A percentile compares a stretch with the other conserved stretches of the same genome.
phyloP scores from a whole-genome alignment of 495 filamentous ascomycete genomes.

The Tuber magnatum region DNA sequence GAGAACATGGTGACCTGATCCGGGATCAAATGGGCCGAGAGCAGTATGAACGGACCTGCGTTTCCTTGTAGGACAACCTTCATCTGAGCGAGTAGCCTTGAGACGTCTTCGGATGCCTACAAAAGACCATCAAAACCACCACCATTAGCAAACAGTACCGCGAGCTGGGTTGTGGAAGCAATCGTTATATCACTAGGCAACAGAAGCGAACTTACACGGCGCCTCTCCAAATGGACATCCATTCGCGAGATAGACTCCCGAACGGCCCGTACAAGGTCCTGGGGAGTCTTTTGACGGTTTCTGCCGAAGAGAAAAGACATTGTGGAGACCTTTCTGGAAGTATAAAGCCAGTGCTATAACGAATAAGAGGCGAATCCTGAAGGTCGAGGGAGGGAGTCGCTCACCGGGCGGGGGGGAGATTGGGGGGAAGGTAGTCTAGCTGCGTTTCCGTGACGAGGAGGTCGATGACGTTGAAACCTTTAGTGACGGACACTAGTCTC shows the following conservation, averaged over 20 bases:
- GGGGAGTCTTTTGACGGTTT: constrained; percentile 52
- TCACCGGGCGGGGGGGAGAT: background rate
- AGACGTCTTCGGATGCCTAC: constrained; percentile 66
- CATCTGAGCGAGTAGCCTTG: constrained; percentile 71
- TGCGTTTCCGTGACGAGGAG: background rate
- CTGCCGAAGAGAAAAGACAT: constrained; percentile 94
- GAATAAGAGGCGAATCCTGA: constrained; percentile 3
- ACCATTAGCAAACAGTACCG: background rate
- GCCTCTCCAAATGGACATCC: constrained; percentile 47
- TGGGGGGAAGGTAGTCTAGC: background rate
- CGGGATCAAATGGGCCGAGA: constrained; percentile 4
- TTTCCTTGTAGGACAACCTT: constrained; percentile 78
- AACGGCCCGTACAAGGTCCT: constrained; percentile 50
- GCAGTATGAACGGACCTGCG: constrained; percentile 51
- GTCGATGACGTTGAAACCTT: background rate
- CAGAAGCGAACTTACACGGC: constrained; percentile 41
- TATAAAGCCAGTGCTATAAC: constrained; percentile 1
- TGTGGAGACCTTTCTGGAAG: constrained; percentile 12
- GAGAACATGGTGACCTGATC: constrained; percentile 6
- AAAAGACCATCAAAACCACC: constrained; percentile 5
- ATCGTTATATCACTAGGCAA: constrained; percentile 9
- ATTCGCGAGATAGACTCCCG: constrained; percentile 49
- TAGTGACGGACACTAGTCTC: background rate
- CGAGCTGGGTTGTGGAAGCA: background rate
- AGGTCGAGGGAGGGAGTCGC: background rate